A percentile compares a stretch with the other conserved stretches of the same genome.
These are phyloP conservation scores for Aspergillus puulaauensis DNA, from an alignment of 2,329 filamentous ascomycete genomes.

Conservation along the genomic window DNA sequence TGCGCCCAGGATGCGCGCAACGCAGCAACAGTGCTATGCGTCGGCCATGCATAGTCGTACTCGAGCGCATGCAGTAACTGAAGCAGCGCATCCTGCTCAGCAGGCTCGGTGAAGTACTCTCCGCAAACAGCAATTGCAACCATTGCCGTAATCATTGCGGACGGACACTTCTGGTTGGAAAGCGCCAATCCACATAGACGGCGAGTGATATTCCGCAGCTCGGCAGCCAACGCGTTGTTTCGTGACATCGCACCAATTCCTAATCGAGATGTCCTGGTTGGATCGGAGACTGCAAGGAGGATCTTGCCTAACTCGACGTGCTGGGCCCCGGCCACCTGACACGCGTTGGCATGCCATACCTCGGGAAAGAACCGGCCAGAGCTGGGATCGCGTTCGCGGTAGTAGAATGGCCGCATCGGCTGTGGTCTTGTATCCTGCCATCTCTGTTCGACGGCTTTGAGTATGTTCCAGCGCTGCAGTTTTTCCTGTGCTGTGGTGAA, in stretches of 20 bases:
- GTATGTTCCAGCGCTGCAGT: not conserved
- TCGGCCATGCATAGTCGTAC: not conserved
- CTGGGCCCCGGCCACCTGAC: constrained; percentile 59
- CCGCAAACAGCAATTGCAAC: not conserved
- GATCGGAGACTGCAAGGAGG: constrained; percentile 57
- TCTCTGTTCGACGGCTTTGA: not conserved
- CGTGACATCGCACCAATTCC: not conserved
- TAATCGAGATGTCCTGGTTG: constrained; percentile 19
- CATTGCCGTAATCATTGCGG: not conserved
- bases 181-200: not conserved
- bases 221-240: not conserved
- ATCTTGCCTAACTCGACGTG: constrained; percentile 60
- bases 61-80: not conserved
- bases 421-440: constrained; percentile 32
- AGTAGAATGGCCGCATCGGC: constrained; percentile 57
- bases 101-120: not conserved
- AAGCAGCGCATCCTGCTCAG: not conserved
- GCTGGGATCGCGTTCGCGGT: constrained; percentile 35
- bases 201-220: not conserved
- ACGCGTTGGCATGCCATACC: constrained; percentile 56
- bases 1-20: too few relatives aligned
- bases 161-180: not conserved
- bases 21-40: too few relatives aligned
- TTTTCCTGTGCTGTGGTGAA: not conserved
- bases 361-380: constrained; percentile 53